Conservation (phyloP, 202 grass and related monocot genomes). For the Eragrostis tef region DNA sequence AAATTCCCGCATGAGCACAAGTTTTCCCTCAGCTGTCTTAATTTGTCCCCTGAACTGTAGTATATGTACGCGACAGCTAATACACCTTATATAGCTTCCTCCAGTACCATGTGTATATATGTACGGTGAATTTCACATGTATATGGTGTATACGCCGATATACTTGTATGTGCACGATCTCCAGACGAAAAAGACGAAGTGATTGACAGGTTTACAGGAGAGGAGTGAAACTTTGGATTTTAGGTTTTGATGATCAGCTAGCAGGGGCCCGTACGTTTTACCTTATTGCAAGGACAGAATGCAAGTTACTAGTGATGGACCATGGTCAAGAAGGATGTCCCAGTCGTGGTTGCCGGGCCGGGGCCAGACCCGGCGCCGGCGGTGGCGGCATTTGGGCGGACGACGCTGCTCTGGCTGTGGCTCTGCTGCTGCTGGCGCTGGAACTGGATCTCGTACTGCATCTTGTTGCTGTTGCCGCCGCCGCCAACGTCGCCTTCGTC, state of each 20-base stretch:
- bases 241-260: conserved; percentile 31
- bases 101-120: conserved; percentile 21
- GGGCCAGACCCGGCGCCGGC: conserved; percentile 32
- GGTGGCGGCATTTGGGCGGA: conserved; percentile 37
- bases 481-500: conserved; percentile 37
- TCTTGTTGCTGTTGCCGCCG: conserved; percentile 18
- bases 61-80: conserved; percentile 23
- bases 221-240: conserved; percentile 26
- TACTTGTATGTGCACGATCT: conserved; percentile 39
- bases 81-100: neutral
- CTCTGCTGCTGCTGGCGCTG: conserved; percentile 58
- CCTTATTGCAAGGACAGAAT: conserved; percentile 15
- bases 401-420: conserved; percentile 44
- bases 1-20: conserved; percentile 45
- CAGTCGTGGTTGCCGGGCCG: conserved; percentile 50
- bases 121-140: conserved; percentile 46
- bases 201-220: neutral
- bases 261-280: conserved; percentile 4
- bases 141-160: conserved; percentile 36
- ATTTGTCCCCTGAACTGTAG: conserved; percentile 9
- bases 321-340: conserved; percentile 79
- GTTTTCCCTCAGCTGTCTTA: conserved; percentile 15
- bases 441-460: conserved; percentile 75
- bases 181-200: conserved; percentile 20
- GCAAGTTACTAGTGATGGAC: conserved; percentile 52